A percentile compares a stretch with the other conserved stretches of the same genome.
phyloP scores from a whole-genome alignment of 2,329 filamentous ascomycete genomes.

The Mollisiaceae sp. region DNA sequence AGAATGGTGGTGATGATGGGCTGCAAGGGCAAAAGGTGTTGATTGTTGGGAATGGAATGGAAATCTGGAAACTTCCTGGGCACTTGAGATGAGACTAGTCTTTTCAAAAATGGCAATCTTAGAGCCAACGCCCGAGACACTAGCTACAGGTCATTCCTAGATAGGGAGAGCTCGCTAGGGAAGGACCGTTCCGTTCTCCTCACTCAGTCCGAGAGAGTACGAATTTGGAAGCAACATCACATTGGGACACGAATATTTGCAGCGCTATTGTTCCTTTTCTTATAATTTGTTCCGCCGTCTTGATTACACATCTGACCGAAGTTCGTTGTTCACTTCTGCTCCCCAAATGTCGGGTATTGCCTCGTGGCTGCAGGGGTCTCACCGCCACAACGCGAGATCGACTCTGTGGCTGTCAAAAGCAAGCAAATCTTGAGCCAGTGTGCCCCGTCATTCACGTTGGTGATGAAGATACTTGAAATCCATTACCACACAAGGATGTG shows the following conservation, averaged over 20 bases:
- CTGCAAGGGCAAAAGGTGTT: slow-evolving; percentile 31
- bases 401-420: neutral
- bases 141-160: too few species aligned
- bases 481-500: neutral
- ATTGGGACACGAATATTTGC: too few species aligned
- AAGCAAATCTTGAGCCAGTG: neutral
- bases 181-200: too few species aligned
- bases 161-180: too few species aligned
- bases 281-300: too few species aligned
- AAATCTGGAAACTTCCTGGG: slow-evolving; percentile 36
- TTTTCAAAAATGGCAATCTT: neutral
- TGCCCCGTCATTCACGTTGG: neutral
- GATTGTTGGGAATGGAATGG: slow-evolving; percentile 44
- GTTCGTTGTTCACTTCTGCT: too few species aligned
- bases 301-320: too few species aligned
- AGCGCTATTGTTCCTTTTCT: too few species aligned
- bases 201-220: too few species aligned
- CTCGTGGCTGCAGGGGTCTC: neutral
- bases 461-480: neutral
- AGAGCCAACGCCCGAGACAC: too few species aligned
- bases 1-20: neutral
- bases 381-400: slow-evolving; percentile 1
- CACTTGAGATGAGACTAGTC: neutral
- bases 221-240: too few species aligned
- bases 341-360: neutral